A percentile compares a stretch with the other conserved stretches of the same genome.
These are phyloP conservation scores for Fusarium fracticaudum DNA, from an alignment of 2,329 filamentous ascomycete genomes.

Conservation along the genomic window DNA sequence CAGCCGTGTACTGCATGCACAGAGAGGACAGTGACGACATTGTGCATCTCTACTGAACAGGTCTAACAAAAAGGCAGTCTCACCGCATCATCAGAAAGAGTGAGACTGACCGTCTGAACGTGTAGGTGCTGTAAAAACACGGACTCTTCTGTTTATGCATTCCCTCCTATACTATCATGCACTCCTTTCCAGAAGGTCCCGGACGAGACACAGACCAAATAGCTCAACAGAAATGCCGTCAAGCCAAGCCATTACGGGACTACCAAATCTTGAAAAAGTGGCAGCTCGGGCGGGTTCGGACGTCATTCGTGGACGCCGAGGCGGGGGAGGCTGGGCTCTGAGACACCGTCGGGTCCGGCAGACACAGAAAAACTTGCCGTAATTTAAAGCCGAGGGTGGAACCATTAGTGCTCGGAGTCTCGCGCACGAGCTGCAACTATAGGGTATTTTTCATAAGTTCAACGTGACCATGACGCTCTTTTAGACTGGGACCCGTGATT, in stretches of 20 bases:
- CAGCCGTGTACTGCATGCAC: not conserved
- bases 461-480: not conserved
- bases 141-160: not conserved
- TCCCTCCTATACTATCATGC: not conserved
- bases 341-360: not conserved
- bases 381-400: conserved; percentile 9
- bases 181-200: not conserved
- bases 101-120: not conserved
- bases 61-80: not conserved
- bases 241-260: not conserved
- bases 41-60: not conserved
- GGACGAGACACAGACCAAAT: not conserved
- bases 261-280: not conserved
- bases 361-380: not conserved
- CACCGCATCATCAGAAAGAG: not conserved
- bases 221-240: conserved; percentile 13
- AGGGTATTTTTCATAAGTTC: not conserved
- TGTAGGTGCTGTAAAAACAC: not conserved
- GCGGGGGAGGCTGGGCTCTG: not conserved
- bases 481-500: not conserved
- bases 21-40: not conserved
- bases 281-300: not conserved
- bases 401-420: not conserved
- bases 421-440: not conserved
- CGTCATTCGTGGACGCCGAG: conserved; percentile 14